Evolutionary conservation across 2,329 filamentous ascomycete species (phyloP).

Genomic region (Grosmannia serpens): DNA sequence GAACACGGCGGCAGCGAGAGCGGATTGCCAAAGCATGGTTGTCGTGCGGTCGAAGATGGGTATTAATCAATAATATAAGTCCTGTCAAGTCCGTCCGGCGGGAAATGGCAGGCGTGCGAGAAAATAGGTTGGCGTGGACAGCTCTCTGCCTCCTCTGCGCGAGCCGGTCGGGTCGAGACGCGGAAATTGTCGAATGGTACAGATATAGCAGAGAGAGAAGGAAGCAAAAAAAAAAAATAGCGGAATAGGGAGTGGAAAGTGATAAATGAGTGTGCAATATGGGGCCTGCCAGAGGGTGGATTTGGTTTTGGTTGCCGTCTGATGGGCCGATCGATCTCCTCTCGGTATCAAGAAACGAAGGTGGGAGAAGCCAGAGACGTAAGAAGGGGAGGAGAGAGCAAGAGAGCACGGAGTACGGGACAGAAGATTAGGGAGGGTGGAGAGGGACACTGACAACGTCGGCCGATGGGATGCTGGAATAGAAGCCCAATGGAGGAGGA

Average conservation of each 20-base stretch:
- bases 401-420: background rate
- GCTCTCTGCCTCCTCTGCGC: background rate
- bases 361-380: background rate
- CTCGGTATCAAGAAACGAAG: background rate
- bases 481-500: background rate
- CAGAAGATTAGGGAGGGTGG: background rate
- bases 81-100: slow-evolving; percentile 11
- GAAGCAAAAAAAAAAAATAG: background rate
- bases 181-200: background rate
- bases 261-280: background rate
- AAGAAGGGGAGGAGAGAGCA: background rate
- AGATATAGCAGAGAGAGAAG: background rate
- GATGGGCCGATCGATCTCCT: background rate
- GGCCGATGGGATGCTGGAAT: background rate
- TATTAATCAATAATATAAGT: background rate
- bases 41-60: background rate
- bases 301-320: background rate
- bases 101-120: background rate
- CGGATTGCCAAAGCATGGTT: slow-evolving; percentile 25
- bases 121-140: background rate
- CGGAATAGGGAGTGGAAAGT: background rate
- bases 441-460: background rate
- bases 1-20: slow-evolving; percentile 23
- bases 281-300: background rate
- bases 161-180: background rate